Base-by-base conservation (phyloP, 768 basidiomycete genomes). In the Harrya chromipes region DNA sequence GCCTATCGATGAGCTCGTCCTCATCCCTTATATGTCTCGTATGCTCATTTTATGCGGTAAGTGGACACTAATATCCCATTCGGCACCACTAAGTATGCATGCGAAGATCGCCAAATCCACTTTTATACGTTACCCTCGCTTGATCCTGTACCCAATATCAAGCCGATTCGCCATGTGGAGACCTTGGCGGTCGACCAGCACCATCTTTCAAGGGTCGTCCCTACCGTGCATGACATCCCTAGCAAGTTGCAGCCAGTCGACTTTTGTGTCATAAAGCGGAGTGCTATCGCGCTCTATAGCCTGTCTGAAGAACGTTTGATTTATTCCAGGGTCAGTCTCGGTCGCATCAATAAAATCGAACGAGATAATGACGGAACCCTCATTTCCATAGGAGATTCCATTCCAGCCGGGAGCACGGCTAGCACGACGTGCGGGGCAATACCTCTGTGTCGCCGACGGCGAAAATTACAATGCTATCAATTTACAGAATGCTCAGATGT, bases 81-180 rank as follows among this genome's bases (percentile, higher is more conserved):
- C 31, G 13, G 21, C 35, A 4, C 34, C 9, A 29, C 40, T 57
- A 53, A 49, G 26, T 37, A 24, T 23, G 26, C 16, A 23, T 38
- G 40, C 17, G 38, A 54, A 75, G 85, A 84, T 50, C 77, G 74
- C 52, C 80, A 83, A 54, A 69, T 98, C 4, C 80, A 87, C 63
- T 85, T 97, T 63, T 89, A 90, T 57, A 77, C 82, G 0, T 72
- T 94, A 1, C 94, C 95, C 1, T 80, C 83, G 4, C 77, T 97
- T 17, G 90, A 94, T 50, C 79, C 82, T 1, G 76, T 90, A 0
- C 69, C 71, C 4, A 75, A 70, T 11, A 83, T 90, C 53, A 86
- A 86, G 49, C 87, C 94, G 3, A 76, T 97, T 20, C 80, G 92
- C 39, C 84, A 94, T 50, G 87, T 90, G 4, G 70, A 87, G 17